Base-by-base conservation (phyloP, 1,284 basidiomycete species). In the Taiwanofungus camphoratus region DNA sequence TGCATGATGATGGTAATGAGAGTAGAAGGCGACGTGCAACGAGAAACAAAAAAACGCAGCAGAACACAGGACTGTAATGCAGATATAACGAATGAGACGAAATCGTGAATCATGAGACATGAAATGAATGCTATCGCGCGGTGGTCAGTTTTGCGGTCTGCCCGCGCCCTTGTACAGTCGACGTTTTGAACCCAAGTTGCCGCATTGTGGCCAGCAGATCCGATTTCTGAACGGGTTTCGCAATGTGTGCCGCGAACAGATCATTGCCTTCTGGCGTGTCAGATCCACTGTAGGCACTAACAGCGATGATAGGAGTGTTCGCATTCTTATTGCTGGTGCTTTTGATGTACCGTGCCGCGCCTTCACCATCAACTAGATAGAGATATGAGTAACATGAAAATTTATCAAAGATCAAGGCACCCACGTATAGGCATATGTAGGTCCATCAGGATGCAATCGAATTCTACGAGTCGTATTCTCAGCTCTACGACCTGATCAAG, bases 251-350 rank as follows among this genome's bases (percentile, higher is more conserved):
- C 4, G 88, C 78, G 64, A 96, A 97, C 34, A 95, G 67, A 21
- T 82, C 84, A 53, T 80, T 85, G 39, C 76, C 75, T 44, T 84
- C 81, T 44, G 66, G 73, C 18, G 72, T 67, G 50, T 89, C 85
- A 22, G 70, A 71, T 15, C 77, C 77, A 52, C 83, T 82, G 62
- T 92, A 92, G 21, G 85, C 87, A 58, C 87, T 90, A 39, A 96
- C 82, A 42, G 94, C 91, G 42, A 97, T 85, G 48, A 98, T 92
- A n/a, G 83, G 95, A 45, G 86, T 91, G 51, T 73, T 77, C 35
- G 83, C 80, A 57, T 95, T 95, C 71, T 82, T 88, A 69, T 90
- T 90, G 59, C 89, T 88, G n/a, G 92, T 94, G 56, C 81, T 91
- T 72, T 91, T 92, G 70, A 96, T 92, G 67, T 94, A 94, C 50